phyloP scores from a whole-genome alignment of 352 stramenopile genomes.

The Phytophthora pseudosyringae region DNA sequence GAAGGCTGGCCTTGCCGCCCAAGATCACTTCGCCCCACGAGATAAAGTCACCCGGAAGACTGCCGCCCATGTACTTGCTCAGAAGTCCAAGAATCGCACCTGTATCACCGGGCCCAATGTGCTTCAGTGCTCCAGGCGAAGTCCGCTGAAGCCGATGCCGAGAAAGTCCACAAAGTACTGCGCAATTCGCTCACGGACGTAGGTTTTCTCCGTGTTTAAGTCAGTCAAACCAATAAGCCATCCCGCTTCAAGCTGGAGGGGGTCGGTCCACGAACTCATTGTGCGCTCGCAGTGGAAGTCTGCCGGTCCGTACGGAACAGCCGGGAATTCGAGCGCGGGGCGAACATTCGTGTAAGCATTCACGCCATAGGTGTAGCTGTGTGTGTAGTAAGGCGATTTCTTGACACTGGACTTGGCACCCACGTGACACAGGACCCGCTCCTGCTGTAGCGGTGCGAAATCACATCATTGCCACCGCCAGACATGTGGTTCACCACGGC shows the following conservation, averaged over 20 bases:
- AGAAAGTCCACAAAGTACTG: conserved; percentile 79
- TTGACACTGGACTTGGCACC: conserved; percentile 44
- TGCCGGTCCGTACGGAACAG: conserved; percentile 57
- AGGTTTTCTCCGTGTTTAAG: conserved; percentile 64
- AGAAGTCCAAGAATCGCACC: conserved; percentile 59
- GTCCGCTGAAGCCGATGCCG: conserved; percentile 70
- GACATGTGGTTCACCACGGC: conserved; percentile 72
- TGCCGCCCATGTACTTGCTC: conserved; percentile 65
- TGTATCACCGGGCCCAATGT: conserved; percentile 60
- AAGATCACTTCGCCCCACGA: conserved; percentile 64
- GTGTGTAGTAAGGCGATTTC: conserved; percentile 56
- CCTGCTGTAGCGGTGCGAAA: conserved; percentile 38
- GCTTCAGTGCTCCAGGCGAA: conserved; percentile 74
- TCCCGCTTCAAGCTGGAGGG: conserved; percentile 43
- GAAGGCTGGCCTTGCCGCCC: conserved; percentile 40
- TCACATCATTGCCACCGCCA: conserved; percentile 52
- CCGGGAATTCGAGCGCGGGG: conserved; percentile 61
- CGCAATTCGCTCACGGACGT: conserved; percentile 67
- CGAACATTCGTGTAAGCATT: conserved; percentile 55
- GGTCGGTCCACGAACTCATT: conserved; percentile 47
- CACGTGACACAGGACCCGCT: conserved; percentile 38
- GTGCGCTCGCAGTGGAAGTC: conserved; percentile 73
- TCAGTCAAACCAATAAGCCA: conserved; percentile 58
- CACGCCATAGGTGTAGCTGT: conserved; percentile 46
- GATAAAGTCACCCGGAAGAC: conserved; percentile 63